These are phyloP conservation scores for Nitzschia sp. DNA, from an alignment of 108 stramenopile genomes.

Conservation along the genomic window DNA sequence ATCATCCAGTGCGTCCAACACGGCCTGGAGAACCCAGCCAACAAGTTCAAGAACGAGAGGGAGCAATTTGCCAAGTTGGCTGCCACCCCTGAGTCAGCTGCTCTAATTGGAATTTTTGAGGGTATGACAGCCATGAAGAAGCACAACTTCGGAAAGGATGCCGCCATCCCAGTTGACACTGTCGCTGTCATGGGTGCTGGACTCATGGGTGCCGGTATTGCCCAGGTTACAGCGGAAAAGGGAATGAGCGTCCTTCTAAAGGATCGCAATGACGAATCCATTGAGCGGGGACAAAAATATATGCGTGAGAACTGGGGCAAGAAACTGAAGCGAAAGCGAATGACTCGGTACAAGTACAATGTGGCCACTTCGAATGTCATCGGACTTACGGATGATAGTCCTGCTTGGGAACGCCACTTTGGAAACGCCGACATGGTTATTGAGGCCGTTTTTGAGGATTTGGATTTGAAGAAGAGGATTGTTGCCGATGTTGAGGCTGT, in stretches of 20 bases:
- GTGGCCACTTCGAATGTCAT: conserved; percentile 80
- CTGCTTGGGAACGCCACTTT: conserved; percentile 84
- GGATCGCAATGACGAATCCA: conserved; percentile 86
- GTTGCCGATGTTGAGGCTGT: conserved; percentile 88
- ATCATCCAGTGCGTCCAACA: conserved; percentile 94
- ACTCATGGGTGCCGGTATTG: conserved; percentile 99
- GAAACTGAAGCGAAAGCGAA: conserved; percentile 87
- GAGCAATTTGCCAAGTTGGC: conserved; percentile 95
- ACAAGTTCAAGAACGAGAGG: conserved; percentile 87
- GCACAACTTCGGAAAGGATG: conserved; percentile 77
- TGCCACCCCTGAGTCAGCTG: conserved; percentile 91
- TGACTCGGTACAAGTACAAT: conserved; percentile 93
- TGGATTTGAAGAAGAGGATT: conserved; percentile 93
- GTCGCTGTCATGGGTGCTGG: conserved; percentile 98
- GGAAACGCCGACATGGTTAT: conserved; percentile 90
- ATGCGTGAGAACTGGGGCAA: conserved; percentile 92
- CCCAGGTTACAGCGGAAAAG: conserved; percentile 97
- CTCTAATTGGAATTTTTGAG: conserved; percentile 95
- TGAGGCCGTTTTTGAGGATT: conserved; percentile 98
- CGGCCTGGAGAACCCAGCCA: conserved; percentile 75
- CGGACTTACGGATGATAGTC: conserved; percentile 84
- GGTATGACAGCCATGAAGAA: conserved; percentile 96
- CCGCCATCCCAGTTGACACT: conserved; percentile 72
- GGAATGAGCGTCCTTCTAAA: conserved; percentile 92
- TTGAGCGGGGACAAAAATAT: conserved; percentile 84